A percentile compares a stretch with the other conserved stretches of the same genome.
These are phyloP conservation scores for Nakazawaea wyomingensis DNA, from an alignment of 805 yeast genomes.

Conservation along the genomic window DNA sequence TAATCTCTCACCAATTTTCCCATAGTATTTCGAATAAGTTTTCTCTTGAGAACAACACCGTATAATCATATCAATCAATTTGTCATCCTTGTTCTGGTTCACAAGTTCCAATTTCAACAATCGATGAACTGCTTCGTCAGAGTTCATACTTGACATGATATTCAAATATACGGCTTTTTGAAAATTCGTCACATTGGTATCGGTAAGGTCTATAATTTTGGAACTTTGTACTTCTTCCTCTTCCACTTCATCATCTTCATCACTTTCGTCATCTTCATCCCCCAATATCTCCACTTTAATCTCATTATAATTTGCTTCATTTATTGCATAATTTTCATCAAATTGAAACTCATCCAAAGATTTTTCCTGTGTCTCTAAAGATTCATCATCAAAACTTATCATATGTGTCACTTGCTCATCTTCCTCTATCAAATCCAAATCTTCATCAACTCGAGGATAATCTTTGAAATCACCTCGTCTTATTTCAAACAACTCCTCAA, in stretches of 20 bases:
- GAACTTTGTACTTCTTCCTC: constrained; percentile 8
- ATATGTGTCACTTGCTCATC: constrained; percentile 56
- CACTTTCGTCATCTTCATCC: constrained; percentile 21
- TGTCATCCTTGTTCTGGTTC: constrained; percentile 36
- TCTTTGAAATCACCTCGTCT: constrained; percentile 33
- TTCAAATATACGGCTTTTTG: constrained; percentile 78
- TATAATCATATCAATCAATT: constrained; percentile 66
- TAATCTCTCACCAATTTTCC: constrained; percentile 66
- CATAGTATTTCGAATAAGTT: constrained; percentile 81
- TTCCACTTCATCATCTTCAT: constrained; percentile 18
- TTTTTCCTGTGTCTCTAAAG: constrained; percentile 38
- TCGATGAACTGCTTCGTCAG: constrained; percentile 92
- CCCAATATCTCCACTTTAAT: constrained; percentile 43
- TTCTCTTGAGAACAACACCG: constrained; percentile 83
- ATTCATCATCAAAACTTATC: constrained; percentile 46
- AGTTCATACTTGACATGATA: constrained; percentile 83
- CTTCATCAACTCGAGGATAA: constrained; percentile 35
- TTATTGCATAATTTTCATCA: constrained; percentile 45
- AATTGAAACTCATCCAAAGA: constrained; percentile 35
- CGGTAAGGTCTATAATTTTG: constrained; percentile 63
- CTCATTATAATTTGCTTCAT: constrained; percentile 43
- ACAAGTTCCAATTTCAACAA: constrained; percentile 45
- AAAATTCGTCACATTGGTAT: constrained; percentile 53
- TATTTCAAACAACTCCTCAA: constrained; percentile 48
- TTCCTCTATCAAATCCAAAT: constrained; percentile 57